These are phyloP conservation scores for Yamadazyma conglobata DNA, from an alignment of 1,139 yeast genomes.

Conservation along the genomic window DNA sequence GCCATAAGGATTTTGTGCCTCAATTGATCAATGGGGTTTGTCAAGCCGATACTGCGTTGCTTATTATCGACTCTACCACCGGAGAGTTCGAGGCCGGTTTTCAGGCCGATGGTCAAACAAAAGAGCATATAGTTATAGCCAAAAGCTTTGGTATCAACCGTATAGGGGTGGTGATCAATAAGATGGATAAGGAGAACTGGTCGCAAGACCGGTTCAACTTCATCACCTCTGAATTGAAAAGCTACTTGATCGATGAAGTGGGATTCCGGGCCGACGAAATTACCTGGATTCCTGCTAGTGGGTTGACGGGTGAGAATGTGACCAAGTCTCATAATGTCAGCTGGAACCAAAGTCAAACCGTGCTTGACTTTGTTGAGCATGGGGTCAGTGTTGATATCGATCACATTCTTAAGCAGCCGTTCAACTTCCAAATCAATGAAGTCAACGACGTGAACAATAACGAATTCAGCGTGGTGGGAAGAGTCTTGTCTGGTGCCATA, in stretches of 20 bases:
- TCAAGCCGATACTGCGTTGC: slow-evolving; percentile 65
- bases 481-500: slow-evolving; percentile 69
- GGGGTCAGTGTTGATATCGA: slow-evolving; percentile 40
- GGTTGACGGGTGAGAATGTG: slow-evolving; percentile 80
- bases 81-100: slow-evolving; percentile 93
- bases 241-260: slow-evolving; percentile 55
- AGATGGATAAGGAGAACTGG: slow-evolving; percentile 81
- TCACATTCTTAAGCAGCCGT: slow-evolving; percentile 32
- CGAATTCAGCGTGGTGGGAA: slow-evolving; percentile 58
- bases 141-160: slow-evolving; percentile 76
- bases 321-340: slow-evolving; percentile 39
- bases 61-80: slow-evolving; percentile 73
- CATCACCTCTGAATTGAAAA: slow-evolving; percentile 55
- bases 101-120: slow-evolving; percentile 84
- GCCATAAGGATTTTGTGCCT: slow-evolving; percentile 49
- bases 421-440: slow-evolving; percentile 52
- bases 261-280: slow-evolving; percentile 55
- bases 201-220: slow-evolving; percentile 58
- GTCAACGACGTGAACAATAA: slow-evolving; percentile 27
- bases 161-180: slow-evolving; percentile 78
- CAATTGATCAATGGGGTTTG: slow-evolving; percentile 54
- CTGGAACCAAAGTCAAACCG: slow-evolving; percentile 67
- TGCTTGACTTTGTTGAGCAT: slow-evolving; percentile 41
- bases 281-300: slow-evolving; percentile 79
- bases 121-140: slow-evolving; percentile 86